Evolutionary conservation across 2,329 filamentous ascomycete species (phyloP).

Genomic region (Samsoniella hepiali): DNA sequence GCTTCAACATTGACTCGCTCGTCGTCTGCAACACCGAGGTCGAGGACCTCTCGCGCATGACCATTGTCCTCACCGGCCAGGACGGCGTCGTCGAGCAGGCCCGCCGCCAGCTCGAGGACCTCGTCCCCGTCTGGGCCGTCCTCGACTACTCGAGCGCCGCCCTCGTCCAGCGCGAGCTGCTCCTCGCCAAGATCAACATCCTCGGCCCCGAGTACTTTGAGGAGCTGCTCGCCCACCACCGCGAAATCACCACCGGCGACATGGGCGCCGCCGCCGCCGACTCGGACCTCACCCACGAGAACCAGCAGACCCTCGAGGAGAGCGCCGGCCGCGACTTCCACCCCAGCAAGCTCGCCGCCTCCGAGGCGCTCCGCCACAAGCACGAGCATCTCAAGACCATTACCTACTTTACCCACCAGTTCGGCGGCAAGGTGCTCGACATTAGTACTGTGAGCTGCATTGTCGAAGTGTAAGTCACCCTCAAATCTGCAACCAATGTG

Average conservation of each 20-base stretch:
- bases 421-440: slow-evolving; percentile 94
- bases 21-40: slow-evolving; percentile 98
- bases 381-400: slow-evolving; percentile 96
- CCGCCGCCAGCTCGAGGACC: slow-evolving; percentile 87
- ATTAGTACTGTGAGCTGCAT: slow-evolving; percentile 99
- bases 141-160: slow-evolving; percentile 92
- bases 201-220: slow-evolving; percentile 97
- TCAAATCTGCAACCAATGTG: slow-evolving; percentile 14
- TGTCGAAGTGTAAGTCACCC: slow-evolving; percentile 79
- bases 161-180: slow-evolving; percentile 90
- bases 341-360: slow-evolving; percentile 78
- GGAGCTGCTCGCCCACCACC: slow-evolving; percentile 91
- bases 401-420: slow-evolving; percentile 95
- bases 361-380: slow-evolving; percentile 90
- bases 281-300: slow-evolving; percentile 34
- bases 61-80: slow-evolving; percentile 92
- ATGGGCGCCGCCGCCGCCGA: slow-evolving; percentile 43
- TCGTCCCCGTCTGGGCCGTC: slow-evolving; percentile 97
- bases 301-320: slow-evolving; percentile 42
- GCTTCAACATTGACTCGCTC: slow-evolving; percentile 98
- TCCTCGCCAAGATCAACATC: slow-evolving; percentile 95
- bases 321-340: slow-evolving; percentile 68
- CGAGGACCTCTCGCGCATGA: slow-evolving; percentile 95
- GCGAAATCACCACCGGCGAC: slow-evolving; percentile 67
- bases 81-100: slow-evolving; percentile 98